These are phyloP conservation scores for Dothistroma septosporum DNA, from an alignment of 2,329 filamentous ascomycete genomes.

Conservation along the genomic window DNA sequence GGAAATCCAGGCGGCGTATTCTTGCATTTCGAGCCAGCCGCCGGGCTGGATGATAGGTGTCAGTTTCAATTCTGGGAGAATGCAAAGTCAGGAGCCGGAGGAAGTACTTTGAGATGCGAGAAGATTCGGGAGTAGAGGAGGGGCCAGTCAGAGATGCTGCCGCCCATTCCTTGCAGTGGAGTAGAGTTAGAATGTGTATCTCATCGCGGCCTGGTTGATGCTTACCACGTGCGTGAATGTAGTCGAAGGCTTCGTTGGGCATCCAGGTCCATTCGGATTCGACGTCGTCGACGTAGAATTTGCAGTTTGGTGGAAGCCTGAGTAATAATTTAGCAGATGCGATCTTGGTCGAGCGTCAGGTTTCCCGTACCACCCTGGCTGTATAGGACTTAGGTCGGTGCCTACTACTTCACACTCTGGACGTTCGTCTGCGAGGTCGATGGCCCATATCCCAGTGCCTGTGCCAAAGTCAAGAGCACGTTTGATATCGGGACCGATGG, in stretches of 20 bases:
- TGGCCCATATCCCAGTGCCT: conserved; percentile 31
- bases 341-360: background rate
- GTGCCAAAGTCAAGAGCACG: conserved; percentile 17
- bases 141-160: conserved; percentile 26
- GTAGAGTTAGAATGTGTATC: no score
- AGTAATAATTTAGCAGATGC: background rate
- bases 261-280: conserved; percentile 16
- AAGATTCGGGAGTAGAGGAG: conserved; percentile 22
- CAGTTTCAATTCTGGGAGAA: background rate
- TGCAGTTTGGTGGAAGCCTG: conserved; percentile 16
- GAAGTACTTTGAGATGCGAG: conserved; percentile 16
- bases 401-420: conserved; percentile 24
- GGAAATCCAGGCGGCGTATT: conserved; percentile 29
- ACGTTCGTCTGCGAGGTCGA: conserved; percentile 34
- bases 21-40: conserved; percentile 39
- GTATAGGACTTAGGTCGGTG: conserved; percentile 29
- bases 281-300: conserved; percentile 21
- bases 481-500: conserved; percentile 7
- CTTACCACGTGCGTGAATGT: conserved; percentile 27
- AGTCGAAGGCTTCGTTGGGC: conserved; percentile 26
- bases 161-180: conserved; percentile 15
- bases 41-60: conserved; percentile 21
- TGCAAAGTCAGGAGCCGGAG: background rate
- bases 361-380: conserved; percentile 14
- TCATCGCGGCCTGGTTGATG: no score